These are phyloP conservation scores for Didymella arachidicola DNA, from an alignment of 2,329 filamentous ascomycete species.

Conservation along the genomic window DNA sequence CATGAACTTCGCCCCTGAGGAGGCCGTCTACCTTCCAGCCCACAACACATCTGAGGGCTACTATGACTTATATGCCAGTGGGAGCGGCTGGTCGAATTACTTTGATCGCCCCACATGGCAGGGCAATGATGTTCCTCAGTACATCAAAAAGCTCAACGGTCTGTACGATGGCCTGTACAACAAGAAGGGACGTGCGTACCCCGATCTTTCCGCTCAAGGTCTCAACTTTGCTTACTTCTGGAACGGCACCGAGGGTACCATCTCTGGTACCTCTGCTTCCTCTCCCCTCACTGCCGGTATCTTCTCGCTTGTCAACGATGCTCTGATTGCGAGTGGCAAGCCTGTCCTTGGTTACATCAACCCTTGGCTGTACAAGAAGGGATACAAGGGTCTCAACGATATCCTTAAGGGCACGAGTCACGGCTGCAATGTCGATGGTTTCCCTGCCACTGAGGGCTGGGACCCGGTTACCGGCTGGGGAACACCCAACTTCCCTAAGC, in stretches of 20 bases:
- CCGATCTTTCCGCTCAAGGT: slow-evolving; percentile 70
- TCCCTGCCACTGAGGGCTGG: slow-evolving; percentile 48
- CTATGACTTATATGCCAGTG: slow-evolving; percentile 61
- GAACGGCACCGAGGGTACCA: slow-evolving; percentile 48
- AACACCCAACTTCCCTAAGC: slow-evolving; percentile 43
- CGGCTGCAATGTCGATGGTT: slow-evolving; percentile 52
- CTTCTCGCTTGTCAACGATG: slow-evolving; percentile 69
- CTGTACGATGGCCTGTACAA: slow-evolving; percentile 60
- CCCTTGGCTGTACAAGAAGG: slow-evolving; percentile 64
- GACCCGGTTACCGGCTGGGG: slow-evolving; percentile 51
- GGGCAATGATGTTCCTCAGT: slow-evolving; percentile 53
- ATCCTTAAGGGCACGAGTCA: slow-evolving; percentile 49
- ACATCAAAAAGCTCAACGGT: slow-evolving; percentile 54
- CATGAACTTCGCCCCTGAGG: slow-evolving; percentile 62
- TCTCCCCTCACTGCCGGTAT: slow-evolving; percentile 66
- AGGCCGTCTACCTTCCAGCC: slow-evolving; percentile 52
- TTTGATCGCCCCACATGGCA: slow-evolving; percentile 61
- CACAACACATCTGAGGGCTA: slow-evolving; percentile 42
- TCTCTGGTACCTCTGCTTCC: slow-evolving; percentile 64
- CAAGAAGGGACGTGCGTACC: slow-evolving; percentile 65
- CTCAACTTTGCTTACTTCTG: slow-evolving; percentile 56
- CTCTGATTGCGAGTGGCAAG: slow-evolving; percentile 60
- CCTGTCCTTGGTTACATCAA: slow-evolving; percentile 65
- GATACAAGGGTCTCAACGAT: slow-evolving; percentile 60
- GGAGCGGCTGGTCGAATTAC: slow-evolving; percentile 56